Evolutionary conservation across 2,329 filamentous ascomycete genomes (phyloP), one percentile per base, ranked within the genome.

Genomic region (Magnaporthiopsis incrustans): DNA sequence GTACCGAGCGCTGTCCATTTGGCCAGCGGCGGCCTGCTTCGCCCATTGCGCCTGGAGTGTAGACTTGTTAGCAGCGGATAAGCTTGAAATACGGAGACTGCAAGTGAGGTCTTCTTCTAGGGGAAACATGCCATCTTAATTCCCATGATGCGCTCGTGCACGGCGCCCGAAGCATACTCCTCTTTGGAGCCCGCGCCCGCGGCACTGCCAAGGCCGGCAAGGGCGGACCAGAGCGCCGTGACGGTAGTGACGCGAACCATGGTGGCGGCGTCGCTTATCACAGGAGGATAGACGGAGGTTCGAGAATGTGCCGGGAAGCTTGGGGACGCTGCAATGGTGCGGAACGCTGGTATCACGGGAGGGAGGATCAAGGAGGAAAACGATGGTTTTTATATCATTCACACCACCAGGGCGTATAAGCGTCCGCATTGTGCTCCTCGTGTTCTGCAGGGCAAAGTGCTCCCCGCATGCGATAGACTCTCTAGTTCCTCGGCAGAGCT

Each of bases 1-100:
- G 60, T 61, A 61, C 15, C 50, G 60, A 44, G 33, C 15, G 35
- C 60, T 61, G 60, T 61, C 26, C 60, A 61, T 30, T 38, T 61
- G 60, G 1, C 60, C 60, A 15, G 60, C 15, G 12, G 60, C 60
- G 3, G 30, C 11, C 60, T 61, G n/a, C 18, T 44, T 50, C 27
- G 50, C 38, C 60, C 60, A 61, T 50, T 61, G 60, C 22, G 26
- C 44, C 44, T 53, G 8, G 44, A n/a, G 22, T n/a, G 44, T n/a
- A 15, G 1, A 4, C 22, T n/a, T n/a, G 44, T 53, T 53, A 53
- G 44, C 44, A 53, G 44, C 44, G 22, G 4, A 8, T 22, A 18
- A 22, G 10, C 18, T 4, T 14, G 6, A 3, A 11, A 14, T n/a
- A 18, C 10, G 22, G 1, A 8, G 15, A n/a, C 18, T 2, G 38